A percentile compares a stretch with the other conserved stretches of the same genome.
Conservation (phyloP, 306 rosid species). For the Cyclanthera cordifolia region DNA sequence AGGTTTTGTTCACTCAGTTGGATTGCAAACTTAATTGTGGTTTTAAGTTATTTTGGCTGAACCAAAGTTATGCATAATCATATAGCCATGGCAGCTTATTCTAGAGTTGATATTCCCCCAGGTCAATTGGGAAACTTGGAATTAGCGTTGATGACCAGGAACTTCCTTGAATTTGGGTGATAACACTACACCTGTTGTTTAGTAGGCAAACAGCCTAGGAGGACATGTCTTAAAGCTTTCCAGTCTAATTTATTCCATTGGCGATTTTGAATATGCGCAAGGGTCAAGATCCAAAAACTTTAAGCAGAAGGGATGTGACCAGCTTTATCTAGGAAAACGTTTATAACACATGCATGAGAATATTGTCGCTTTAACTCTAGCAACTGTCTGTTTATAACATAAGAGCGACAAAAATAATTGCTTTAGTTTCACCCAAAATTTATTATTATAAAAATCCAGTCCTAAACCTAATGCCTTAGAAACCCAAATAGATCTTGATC, state of each 20-base stretch:
- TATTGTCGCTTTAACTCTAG: no score
- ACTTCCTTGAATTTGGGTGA: constrained; percentile 3
- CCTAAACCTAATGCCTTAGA: not conserved
- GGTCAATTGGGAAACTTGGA: constrained; percentile 4
- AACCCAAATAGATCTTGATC: not conserved
- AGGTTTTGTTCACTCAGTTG: not conserved
- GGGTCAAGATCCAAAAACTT: not conserved
- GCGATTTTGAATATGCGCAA: not conserved
- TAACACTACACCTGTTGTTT: not conserved
- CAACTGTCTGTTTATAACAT: no score
- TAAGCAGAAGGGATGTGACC: not conserved
- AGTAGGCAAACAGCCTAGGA: not conserved
- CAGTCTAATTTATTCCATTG: not conserved
- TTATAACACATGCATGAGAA: no score
- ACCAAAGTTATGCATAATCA: not conserved
- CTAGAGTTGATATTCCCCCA: no score
- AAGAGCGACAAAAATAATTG: no score
- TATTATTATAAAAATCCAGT: not conserved
- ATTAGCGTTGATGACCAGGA: not conserved
- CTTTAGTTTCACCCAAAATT: not conserved
- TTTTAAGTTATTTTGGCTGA: not conserved
- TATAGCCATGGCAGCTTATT: no score
- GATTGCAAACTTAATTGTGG: not conserved
- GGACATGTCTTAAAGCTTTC: not conserved
- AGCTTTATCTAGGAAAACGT: not conserved